Evolutionary conservation across 495 filamentous ascomycete genomes (phyloP).

Genomic region (Glarea lozoyensis): DNA sequence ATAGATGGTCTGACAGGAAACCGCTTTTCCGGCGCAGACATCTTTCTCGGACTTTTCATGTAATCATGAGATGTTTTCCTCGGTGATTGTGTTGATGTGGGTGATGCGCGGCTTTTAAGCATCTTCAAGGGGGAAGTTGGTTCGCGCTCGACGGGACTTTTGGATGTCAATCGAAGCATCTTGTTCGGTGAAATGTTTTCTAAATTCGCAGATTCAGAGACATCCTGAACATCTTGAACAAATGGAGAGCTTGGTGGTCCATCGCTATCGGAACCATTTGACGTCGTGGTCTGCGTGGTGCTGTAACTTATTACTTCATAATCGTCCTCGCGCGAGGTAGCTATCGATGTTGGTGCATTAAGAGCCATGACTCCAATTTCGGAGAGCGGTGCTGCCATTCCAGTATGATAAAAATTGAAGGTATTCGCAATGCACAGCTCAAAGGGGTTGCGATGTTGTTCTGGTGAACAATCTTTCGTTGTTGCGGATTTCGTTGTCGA

Average conservation of each 20-base stretch:
- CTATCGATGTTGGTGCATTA: slow-evolving; percentile 5
- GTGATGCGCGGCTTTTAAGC: slow-evolving; percentile 20
- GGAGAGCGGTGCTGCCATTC: slow-evolving; percentile 16
- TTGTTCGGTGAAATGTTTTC: slow-evolving; percentile 32
- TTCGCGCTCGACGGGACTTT: slow-evolving; percentile 16
- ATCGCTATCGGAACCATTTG: slow-evolving; percentile 9
- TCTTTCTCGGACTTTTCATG: slow-evolving; percentile 34
- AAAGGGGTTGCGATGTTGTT: background rate
- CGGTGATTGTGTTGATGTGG: slow-evolving; percentile 17
- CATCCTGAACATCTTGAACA: slow-evolving; percentile 17
- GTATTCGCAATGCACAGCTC: slow-evolving; percentile 5
- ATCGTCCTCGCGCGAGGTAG: background rate
- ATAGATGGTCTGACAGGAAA: slow-evolving; percentile 42
- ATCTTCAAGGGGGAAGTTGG: slow-evolving; percentile 17
- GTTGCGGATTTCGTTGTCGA: no score
- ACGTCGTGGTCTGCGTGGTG: slow-evolving; percentile 3
- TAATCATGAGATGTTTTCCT: slow-evolving; percentile 16
- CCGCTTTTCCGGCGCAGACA: slow-evolving; percentile 38
- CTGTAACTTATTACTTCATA: slow-evolving; percentile 15
- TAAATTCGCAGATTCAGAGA: slow-evolving; percentile 17
- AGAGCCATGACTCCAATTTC: slow-evolving; percentile 5
- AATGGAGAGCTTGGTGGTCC: slow-evolving; percentile 27
- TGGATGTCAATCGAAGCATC: slow-evolving; percentile 4
- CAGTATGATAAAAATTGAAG: slow-evolving; percentile 8
- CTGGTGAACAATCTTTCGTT: background rate